Evolutionary conservation across 192 early-diverging fungal species (phyloP).

Genomic region (Entomortierella chlamydospora): DNA sequence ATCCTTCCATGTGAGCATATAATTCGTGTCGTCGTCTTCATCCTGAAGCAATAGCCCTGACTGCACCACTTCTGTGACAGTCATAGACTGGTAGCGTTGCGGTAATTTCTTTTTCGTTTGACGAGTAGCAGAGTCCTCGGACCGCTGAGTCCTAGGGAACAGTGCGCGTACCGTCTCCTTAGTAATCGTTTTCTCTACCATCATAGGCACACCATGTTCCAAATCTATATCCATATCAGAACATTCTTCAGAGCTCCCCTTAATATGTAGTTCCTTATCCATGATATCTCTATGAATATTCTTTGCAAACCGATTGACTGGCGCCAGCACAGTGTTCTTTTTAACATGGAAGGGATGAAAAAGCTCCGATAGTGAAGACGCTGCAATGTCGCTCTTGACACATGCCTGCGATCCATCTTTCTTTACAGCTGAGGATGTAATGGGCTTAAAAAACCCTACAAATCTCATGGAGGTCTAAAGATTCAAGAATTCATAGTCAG

Average conservation of each 20-base stretch:
- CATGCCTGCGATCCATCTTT: conserved; percentile 20
- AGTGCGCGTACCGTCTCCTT: conserved; percentile 8
- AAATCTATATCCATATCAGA: conserved; percentile 38
- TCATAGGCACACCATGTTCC: conserved; percentile 5
- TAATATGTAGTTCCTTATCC: conserved; percentile 18
- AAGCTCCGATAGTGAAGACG: conserved; percentile 41
- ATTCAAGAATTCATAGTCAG: not conserved
- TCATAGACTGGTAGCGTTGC: conserved; percentile 13
- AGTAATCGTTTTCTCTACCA: not conserved
- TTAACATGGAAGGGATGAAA: conserved; percentile 76
- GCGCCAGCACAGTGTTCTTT: conserved; percentile 57
- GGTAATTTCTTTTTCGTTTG: conserved; percentile 41
- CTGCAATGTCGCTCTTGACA: conserved; percentile 15
- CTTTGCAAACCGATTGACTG: conserved; percentile 52
- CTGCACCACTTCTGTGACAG: conserved; percentile 22
- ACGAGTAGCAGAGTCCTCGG: conserved; percentile 8
- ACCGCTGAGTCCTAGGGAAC: not conserved
- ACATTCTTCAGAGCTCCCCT: conserved; percentile 1
- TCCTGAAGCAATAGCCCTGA: conserved; percentile 46
- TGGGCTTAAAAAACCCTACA: conserved; percentile 49
- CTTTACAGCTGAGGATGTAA: conserved; percentile 28
- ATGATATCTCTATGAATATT: conserved; percentile 8
- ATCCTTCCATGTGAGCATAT: conserved; percentile 50
- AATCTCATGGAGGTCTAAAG: conserved; percentile 52
- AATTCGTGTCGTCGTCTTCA: conserved; percentile 29